A percentile compares a stretch with the other conserved stretches of the same genome.
phyloP scores from a whole-genome alignment of 2,329 filamentous ascomycete genomes.

The Colletotrichum tabaci region DNA sequence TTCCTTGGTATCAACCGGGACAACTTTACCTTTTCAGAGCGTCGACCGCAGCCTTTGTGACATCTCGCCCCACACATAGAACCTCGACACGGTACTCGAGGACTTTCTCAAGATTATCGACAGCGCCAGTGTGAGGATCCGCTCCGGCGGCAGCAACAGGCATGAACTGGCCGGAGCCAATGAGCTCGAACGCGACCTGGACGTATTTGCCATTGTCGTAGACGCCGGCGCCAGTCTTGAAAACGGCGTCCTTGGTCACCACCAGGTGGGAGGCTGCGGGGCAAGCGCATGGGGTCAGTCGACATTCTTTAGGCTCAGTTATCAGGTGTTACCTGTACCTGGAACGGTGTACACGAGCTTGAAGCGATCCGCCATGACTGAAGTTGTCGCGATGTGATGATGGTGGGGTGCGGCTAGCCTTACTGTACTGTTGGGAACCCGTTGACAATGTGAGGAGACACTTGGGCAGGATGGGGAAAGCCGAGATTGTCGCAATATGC shows the following conservation, averaged over 20 bases:
- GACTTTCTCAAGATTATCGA: constrained; percentile 61
- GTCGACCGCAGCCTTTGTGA: constrained; percentile 58
- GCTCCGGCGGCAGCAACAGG: constrained; percentile 57
- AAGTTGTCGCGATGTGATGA: background rate
- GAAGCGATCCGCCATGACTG: constrained; percentile 40
- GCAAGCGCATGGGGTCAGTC: background rate
- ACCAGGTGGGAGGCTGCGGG: constrained; percentile 41
- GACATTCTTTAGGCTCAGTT: background rate
- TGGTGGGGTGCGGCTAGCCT: background rate
- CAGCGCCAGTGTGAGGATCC: constrained; percentile 62
- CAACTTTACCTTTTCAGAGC: constrained; percentile 62
- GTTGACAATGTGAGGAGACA: background rate
- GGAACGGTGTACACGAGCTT: constrained; percentile 42
- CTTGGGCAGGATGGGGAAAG: background rate
- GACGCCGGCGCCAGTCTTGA: constrained; percentile 46
- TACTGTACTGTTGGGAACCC: background rate
- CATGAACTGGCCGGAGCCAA: constrained; percentile 63
- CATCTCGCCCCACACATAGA: constrained; percentile 60
- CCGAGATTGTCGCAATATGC: constrained; percentile 13
- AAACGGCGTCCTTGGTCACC: constrained; percentile 46
- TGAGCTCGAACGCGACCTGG: constrained; percentile 48
- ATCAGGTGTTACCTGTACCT: background rate
- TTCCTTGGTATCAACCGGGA: background rate
- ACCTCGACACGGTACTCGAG: constrained; percentile 64
- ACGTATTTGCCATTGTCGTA: constrained; percentile 48